phyloP scores from a whole-genome alignment of 495 filamentous ascomycete species.

The Lichina pygmaea region DNA sequence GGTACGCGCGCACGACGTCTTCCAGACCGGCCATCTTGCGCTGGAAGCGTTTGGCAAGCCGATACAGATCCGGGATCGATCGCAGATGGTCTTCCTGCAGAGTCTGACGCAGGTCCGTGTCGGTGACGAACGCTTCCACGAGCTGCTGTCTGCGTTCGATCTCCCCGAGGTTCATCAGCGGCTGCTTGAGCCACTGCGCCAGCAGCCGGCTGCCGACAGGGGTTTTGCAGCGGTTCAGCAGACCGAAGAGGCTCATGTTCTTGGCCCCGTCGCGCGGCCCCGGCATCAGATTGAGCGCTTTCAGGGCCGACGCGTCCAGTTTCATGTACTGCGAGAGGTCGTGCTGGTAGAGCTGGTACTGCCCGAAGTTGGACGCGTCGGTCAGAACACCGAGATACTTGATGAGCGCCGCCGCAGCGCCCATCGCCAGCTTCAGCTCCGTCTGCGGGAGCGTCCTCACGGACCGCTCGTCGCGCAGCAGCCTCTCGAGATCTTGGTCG shows the following conservation, averaged over 20 bases:
- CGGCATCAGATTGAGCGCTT: conserved; percentile 91
- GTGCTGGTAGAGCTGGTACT: conserved; percentile 92
- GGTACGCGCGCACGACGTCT: conserved; percentile 86
- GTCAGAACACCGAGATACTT: conserved; percentile 84
- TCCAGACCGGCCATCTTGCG: conserved; percentile 72
- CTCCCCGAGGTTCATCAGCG: conserved; percentile 70
- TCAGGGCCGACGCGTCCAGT: conserved; percentile 79
- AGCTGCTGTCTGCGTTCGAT: conserved; percentile 84
- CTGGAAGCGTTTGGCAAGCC: conserved; percentile 84
- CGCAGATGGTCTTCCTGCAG: conserved; percentile 96
- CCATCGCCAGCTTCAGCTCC: conserved; percentile 92
- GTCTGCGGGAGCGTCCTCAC: conserved; percentile 62
- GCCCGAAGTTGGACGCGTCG: conserved; percentile 81
- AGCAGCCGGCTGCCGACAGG: conserved; percentile 73
- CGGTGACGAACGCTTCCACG: conserved; percentile 80
- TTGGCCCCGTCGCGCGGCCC: conserved; percentile 82
- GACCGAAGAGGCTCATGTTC: conserved; percentile 87
- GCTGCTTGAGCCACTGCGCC: conserved; percentile 95
- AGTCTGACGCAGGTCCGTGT: conserved; percentile 81
- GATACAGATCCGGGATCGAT: conserved; percentile 82
- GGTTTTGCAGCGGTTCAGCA: conserved; percentile 96
- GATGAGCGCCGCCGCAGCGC: conserved; percentile 75
- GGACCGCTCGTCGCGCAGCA: conserved; percentile 64
- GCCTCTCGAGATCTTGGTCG: conserved; percentile 71
- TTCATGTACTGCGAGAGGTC: conserved; percentile 97